Percentiles rank a stretch among this genome's conserved stretches.
Conservation (phyloP, 768 basidiomycete genomes). For the Rhizopogon vulgaris region DNA sequence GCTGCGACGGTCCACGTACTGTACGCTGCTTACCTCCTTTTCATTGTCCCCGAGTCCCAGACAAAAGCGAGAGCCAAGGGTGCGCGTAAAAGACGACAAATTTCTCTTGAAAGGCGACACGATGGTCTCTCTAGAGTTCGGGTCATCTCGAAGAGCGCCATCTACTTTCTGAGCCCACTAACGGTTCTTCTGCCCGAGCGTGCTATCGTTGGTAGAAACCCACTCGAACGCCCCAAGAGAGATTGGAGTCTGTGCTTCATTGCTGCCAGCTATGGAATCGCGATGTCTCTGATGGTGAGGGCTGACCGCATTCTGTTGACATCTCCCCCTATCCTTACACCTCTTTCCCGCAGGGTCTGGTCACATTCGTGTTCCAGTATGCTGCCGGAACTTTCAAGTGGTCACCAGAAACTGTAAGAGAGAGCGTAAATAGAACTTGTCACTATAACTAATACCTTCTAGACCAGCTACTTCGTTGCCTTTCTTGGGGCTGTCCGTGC, state of each 20-base stretch:
- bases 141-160: conserved; percentile 33
- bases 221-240: conserved; percentile 33
- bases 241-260: conserved; percentile 67
- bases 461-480: conserved; percentile 76
- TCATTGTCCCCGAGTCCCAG: conserved; percentile 76
- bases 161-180: conserved; percentile 69
- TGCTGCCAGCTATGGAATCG: conserved; percentile 45
- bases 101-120: conserved; percentile 4
- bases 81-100: conserved; percentile 10
- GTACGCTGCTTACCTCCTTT: conserved; percentile 43
- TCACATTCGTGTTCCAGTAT: conserved; percentile 59
- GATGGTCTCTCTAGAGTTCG: background rate
- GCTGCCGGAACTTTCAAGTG: conserved; percentile 56
- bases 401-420: conserved; percentile 55
- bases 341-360: conserved; percentile 40
- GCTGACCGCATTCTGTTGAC: background rate
- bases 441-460: conserved; percentile 1
- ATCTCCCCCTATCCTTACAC: background rate
- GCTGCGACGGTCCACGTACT: conserved; percentile 44
- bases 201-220: conserved; percentile 24
- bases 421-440: background rate
- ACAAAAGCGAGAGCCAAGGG: conserved; percentile 38
- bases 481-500: conserved; percentile 49
- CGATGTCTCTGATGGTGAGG: conserved; percentile 35
- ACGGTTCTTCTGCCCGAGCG: conserved; percentile 49